Conservation (phyloP, 2,329 filamentous ascomycete species). For the Penicillium sp. region DNA sequence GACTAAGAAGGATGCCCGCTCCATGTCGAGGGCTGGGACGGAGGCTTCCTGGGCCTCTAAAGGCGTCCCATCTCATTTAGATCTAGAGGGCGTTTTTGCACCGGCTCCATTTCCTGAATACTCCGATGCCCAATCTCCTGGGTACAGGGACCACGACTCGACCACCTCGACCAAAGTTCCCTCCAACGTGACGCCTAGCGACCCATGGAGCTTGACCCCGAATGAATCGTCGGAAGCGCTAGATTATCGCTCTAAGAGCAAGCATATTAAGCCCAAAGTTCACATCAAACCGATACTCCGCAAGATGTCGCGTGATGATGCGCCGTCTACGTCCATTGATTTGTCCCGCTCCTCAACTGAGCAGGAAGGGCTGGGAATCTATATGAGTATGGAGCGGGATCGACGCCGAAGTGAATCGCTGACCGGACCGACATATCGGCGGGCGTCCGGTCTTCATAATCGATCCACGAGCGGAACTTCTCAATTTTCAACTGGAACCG, state of each 20-base stretch:
- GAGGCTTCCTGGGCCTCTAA: constrained; percentile 9
- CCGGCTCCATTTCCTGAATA: constrained; percentile 16
- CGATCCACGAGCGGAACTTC: constrained; percentile 58
- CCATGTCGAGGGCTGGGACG: constrained; percentile 1
- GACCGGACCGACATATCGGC: constrained; percentile 34
- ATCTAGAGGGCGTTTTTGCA: constrained; percentile 10
- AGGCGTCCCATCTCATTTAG: constrained; percentile 8
- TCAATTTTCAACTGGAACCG: constrained; percentile 50
- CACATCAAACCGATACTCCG: constrained; percentile 59
- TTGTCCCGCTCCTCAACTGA: constrained; percentile 57
- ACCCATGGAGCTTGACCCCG: constrained; percentile 14
- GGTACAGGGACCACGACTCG: constrained; percentile 8
- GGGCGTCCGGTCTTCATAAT: constrained; percentile 47
- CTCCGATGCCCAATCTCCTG: constrained; percentile 9
- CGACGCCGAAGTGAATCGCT: constrained; percentile 40
- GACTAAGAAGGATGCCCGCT: constrained; percentile 4
- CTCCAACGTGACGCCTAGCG: constrained; percentile 8
- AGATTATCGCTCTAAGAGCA: constrained; percentile 20
- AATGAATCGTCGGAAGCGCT: constrained; percentile 16
- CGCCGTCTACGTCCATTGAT: constrained; percentile 51
- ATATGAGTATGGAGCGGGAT: constrained; percentile 36
- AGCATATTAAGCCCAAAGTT: constrained; percentile 28
- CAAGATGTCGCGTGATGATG: constrained; percentile 53
- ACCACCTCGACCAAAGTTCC: constrained; percentile 13
- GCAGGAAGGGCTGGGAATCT: constrained; percentile 59